phyloP scores from a whole-genome alignment of 805 yeast species.

The Pachysolen tannophilus region DNA sequence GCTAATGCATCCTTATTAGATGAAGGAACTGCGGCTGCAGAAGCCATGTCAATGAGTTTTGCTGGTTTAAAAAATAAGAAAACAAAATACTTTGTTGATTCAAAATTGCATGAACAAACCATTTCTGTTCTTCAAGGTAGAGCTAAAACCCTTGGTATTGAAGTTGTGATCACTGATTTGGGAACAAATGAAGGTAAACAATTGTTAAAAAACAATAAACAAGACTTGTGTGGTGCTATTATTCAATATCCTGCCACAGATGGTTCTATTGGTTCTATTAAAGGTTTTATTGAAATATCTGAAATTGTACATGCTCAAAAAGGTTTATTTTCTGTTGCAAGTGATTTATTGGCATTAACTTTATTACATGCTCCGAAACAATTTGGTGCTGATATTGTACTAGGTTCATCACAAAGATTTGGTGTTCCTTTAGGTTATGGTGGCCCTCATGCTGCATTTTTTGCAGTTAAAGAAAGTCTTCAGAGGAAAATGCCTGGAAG shows the following conservation, averaged over 20 bases:
- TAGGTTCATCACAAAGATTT: constrained; percentile 91
- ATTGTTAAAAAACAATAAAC: constrained; percentile 24
- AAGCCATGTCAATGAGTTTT: constrained; percentile 85
- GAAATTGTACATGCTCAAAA: constrained; percentile 61
- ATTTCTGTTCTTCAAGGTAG: constrained; percentile 70
- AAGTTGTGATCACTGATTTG: constrained; percentile 50
- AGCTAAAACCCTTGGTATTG: constrained; percentile 66
- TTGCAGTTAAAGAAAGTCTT: constrained; percentile 72
- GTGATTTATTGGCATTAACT: constrained; percentile 87
- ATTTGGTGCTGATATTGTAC: constrained; percentile 86
- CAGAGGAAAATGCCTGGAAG: constrained; percentile 96
- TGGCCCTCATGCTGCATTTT: constrained; percentile 98
- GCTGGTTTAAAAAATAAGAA: constrained; percentile 62
- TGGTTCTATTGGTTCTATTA: constrained; percentile 51
- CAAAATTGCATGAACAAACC: constrained; percentile 78
- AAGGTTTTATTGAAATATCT: constrained; percentile 46
- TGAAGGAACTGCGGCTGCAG: constrained; percentile 97
- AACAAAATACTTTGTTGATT: constrained; percentile 61
- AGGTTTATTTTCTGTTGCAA: constrained; percentile 77
- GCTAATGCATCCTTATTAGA: constrained; percentile 93
- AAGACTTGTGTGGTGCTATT: constrained; percentile 64
- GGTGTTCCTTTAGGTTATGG: constrained; percentile 98
- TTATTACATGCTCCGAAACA: constrained; percentile 75
- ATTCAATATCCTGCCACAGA: constrained; percentile 89
- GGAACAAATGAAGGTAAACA: constrained; percentile 30